Conservation (phyloP, 2,329 filamentous ascomycete genomes). For the Penicillium sp. region DNA sequence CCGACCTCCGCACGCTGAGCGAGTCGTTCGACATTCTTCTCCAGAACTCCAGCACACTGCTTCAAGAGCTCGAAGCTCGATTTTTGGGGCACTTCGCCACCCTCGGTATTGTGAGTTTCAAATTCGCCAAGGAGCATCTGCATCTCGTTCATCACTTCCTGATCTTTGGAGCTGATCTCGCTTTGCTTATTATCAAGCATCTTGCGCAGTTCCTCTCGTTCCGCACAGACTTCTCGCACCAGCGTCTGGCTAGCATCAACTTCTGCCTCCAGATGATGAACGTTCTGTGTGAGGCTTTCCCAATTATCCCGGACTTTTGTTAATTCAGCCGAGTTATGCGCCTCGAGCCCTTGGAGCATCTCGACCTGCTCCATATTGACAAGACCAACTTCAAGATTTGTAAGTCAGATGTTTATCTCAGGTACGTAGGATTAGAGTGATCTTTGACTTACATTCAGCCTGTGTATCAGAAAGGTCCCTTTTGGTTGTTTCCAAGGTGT, state of each 20-base stretch:
- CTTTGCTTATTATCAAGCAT: conserved; percentile 40
- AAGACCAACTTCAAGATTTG: conserved; percentile 29
- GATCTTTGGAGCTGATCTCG: conserved; percentile 41
- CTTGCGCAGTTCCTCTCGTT: conserved; percentile 41
- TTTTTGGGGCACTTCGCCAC: conserved; percentile 33
- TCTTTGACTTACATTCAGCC: conserved; percentile 33
- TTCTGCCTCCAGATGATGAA: conserved; percentile 41
- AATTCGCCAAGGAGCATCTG: conserved; percentile 42
- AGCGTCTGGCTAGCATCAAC: conserved; percentile 39
- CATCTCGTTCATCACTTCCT: conserved; percentile 42
- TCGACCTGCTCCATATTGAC: conserved; percentile 40
- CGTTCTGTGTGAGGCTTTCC: conserved; percentile 33
- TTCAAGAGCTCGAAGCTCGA: conserved; percentile 41
- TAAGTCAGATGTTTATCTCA: conserved; percentile 19
- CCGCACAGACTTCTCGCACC: conserved; percentile 38
- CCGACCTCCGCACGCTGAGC: conserved; percentile 45
- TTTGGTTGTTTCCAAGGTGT: conserved; percentile 35
- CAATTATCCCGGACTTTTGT: conserved; percentile 35
- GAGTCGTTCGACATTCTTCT: conserved; percentile 51
- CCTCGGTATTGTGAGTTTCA: conserved; percentile 35
- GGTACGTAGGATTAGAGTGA: neutral
- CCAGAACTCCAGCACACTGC: conserved; percentile 53
- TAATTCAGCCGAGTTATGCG: conserved; percentile 35
- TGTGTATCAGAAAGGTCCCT: conserved; percentile 39
- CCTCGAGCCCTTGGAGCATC: conserved; percentile 37